These are phyloP conservation scores for Anisodus acutangulus DNA, from an alignment of 257 asterid genomes.

Conservation along the genomic window DNA sequence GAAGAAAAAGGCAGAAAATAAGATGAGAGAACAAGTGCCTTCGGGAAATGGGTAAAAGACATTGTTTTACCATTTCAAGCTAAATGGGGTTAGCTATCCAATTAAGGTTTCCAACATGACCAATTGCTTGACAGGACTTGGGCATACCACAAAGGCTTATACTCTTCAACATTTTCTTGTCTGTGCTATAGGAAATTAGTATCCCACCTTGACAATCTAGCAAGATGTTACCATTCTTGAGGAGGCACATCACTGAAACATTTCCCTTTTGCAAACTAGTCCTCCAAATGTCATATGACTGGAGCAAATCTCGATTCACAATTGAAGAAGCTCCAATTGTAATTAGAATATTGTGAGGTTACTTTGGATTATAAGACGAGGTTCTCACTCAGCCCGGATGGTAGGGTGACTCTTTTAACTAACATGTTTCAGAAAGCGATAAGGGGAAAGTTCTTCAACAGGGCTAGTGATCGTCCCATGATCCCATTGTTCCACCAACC, in stretches of 20 bases:
- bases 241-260: conserved; percentile 35
- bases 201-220: conserved; percentile 43
- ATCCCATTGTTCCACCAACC: no score
- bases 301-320: conserved; percentile 21
- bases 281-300: conserved; percentile 39
- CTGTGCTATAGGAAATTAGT: conserved; percentile 42
- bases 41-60: no score
- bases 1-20: no score
- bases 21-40: no score
- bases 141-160: conserved; percentile 44
- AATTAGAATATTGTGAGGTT: no score
- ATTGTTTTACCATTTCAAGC: neutral
- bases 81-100: conserved; percentile 24
- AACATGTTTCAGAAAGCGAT: no score
- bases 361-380: no score
- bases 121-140: conserved; percentile 34
- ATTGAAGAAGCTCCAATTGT: conserved; percentile 41
- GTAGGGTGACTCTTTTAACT: no score
- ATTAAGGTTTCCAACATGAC: conserved; percentile 54
- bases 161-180: conserved; percentile 26
- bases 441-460: no score
- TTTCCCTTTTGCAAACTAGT: conserved; percentile 31
- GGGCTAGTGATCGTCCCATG: no score
- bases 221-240: conserved; percentile 47
- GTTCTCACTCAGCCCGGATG: no score